Evolutionary conservation across 441 rosid species (phyloP), one percentile per base, ranked within the genome.

Genomic region (Oxalis stricta): DNA sequence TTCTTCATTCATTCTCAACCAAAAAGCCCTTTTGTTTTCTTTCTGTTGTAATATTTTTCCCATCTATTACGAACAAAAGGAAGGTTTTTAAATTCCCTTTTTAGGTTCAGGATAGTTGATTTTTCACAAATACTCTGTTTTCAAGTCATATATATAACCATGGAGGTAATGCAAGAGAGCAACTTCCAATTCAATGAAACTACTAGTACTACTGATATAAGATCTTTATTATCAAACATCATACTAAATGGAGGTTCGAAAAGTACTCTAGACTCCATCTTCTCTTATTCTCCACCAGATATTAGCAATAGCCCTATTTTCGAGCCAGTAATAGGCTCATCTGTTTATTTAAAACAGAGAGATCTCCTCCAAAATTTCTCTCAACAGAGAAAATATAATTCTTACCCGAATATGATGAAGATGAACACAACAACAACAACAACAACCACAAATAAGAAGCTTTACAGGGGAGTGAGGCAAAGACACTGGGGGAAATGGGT

Each of bases 401-500:
- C 20, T 41, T 7, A 22, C 46, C 54, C 58, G 44, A 35, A 35
- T 50, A 68, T 54, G 32, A 60, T 48, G 59, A 40, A 68, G 5
- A 33, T 47, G 23, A 50, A 18, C 52, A 44, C 56, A 48, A 52
- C 48, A 19, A 29, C 48, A 41, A 29, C 61, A 41, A 24, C 61
- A 40, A 77, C 71, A 7, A 30, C 33, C n/a, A n/a, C n/a, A 11
- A 84, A 58, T 75, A 79, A 75, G 79, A 86, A 91, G 53, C 69
- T 76, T 16, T 91, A 86, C 84, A 72, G 96, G 52, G 91, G 91
- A 48, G 91, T 81, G 55, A 75, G 91, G 47, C 91, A 81, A 69
- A 77, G 85, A 55, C 85, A 77, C 23, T 72, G 85, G 85, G 91
- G 91, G 3, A 81, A 77, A 69, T 81, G 91, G 91, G 91, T 81